phyloP scores from a whole-genome alignment of 805 yeast genomes.

The Candida endomychidarum region DNA sequence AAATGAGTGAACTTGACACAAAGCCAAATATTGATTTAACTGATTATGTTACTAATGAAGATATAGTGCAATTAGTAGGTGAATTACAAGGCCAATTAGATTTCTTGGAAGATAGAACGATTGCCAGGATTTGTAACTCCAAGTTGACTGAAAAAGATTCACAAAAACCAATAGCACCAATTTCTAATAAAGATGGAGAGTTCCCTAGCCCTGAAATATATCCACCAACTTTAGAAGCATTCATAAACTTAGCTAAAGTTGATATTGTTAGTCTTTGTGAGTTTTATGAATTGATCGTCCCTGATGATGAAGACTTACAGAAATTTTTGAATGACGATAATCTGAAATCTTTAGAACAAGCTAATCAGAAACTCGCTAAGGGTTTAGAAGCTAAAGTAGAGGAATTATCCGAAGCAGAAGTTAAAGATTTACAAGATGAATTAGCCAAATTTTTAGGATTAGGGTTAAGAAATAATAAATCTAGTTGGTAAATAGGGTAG shows the following conservation, averaged over 20 bases:
- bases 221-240: constrained; percentile 60
- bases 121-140: constrained; percentile 68
- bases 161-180: constrained; percentile 50
- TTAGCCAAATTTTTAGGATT: constrained; percentile 72
- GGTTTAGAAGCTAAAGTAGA: constrained; percentile 7
- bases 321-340: constrained; percentile 18
- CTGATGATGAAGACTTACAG: constrained; percentile 46
- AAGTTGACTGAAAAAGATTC: constrained; percentile 43
- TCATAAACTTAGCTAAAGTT: constrained; percentile 45
- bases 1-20: constrained; percentile 28
- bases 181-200: constrained; percentile 80
- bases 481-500: constrained; percentile 3
- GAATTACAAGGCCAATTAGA: constrained; percentile 89
- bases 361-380: constrained; percentile 5
- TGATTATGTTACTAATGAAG: constrained; percentile 77
- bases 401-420: constrained; percentile 41
- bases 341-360: constrained; percentile 14
- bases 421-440: constrained; percentile 57
- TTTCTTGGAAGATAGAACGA: constrained; percentile 70
- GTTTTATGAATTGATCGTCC: constrained; percentile 78
- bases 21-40: constrained; percentile 37
- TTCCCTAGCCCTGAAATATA: constrained; percentile 51
- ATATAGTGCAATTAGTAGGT: constrained; percentile 80
- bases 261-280: constrained; percentile 55
- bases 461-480: constrained; percentile 37